Conservation (phyloP, 2,329 filamentous ascomycete species). For the Phoma herbarum region DNA sequence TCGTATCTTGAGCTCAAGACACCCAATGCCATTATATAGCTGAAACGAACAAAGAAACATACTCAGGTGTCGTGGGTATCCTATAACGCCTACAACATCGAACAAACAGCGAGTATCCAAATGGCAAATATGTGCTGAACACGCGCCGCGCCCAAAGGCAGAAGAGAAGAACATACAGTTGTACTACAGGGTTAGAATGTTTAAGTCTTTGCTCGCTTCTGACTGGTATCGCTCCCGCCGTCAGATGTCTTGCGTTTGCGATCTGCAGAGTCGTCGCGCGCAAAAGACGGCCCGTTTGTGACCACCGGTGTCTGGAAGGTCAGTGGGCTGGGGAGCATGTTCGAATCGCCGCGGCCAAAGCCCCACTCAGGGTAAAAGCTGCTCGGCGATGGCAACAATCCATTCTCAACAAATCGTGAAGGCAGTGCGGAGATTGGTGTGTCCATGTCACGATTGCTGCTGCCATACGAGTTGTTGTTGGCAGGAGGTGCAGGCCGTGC, state of each 20-base stretch:
- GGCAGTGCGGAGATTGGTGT: slow-evolving; percentile 95
- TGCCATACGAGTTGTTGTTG: slow-evolving; percentile 57
- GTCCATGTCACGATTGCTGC: slow-evolving; percentile 58
- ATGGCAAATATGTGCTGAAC: slow-evolving; percentile 18
- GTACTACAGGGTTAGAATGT: slow-evolving; percentile 20
- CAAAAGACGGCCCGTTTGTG: slow-evolving; percentile 55
- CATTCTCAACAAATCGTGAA: slow-evolving; percentile 86
- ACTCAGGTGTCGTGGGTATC: slow-evolving; percentile 37
- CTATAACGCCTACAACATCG: slow-evolving; percentile 34
- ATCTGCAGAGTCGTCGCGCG: slow-evolving; percentile 52
- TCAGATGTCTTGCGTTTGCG: slow-evolving; percentile 54
- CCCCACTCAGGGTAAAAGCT: slow-evolving; percentile 95
- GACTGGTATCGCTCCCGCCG: slow-evolving; percentile 49
- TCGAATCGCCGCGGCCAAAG: slow-evolving; percentile 76
- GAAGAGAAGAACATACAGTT: slow-evolving; percentile 15
- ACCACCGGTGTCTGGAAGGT: slow-evolving; percentile 85
- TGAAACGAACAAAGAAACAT: slow-evolving; percentile 26
- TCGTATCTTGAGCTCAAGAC: slow-evolving; percentile 11
- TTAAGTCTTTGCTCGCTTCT: slow-evolving; percentile 51
- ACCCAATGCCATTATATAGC: slow-evolving; percentile 12
- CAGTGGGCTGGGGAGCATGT: slow-evolving; percentile 89
- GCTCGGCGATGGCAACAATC: slow-evolving; percentile 87
- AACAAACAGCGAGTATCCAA: slow-evolving; percentile 22
- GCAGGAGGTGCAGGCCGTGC: slow-evolving; percentile 83
- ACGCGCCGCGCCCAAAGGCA: slow-evolving; percentile 23